Base-by-base conservation (phyloP, 1,284 basidiomycete genomes). In the Heterobasidion annosum region DNA sequence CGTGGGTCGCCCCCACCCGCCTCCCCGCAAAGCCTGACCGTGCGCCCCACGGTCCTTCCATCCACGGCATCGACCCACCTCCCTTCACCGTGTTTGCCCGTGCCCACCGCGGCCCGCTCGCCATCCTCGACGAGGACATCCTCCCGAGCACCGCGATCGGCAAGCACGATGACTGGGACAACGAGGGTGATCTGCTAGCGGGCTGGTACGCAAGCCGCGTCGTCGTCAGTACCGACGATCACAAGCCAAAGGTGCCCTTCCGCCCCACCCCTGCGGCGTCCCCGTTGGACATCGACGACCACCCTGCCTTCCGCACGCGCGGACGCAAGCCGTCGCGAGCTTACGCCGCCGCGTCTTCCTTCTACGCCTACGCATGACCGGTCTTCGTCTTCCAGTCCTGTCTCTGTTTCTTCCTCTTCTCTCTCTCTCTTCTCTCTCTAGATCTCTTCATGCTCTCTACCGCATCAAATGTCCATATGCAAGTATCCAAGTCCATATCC, bases 251-350 rank as follows among this genome's bases (percentile, higher is more conserved):
- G 16, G 34, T 55, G 48, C 25, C 25, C 25, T 25, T 25, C 25
- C 25, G 51, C 52, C 46, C 40, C 54, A 44, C 12, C 34, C 25
- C 25, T 25, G 25, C 25, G 25, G 25, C 25, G 3, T 25, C 25
- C 5, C 25, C 25, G 4, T 4, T 57, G 7, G 58, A 54, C 48
- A 50, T 47, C 8, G 61, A 61, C 19, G 65, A 66, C 10, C 64
- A 67, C 49, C 64, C 65, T 18, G 67, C 64, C 40, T 67, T 62
- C 58, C 61, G 59, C 32, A 47, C 61, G 19, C 65, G 68, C n/a
- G 68, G 68, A 3, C 65, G 68, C 43, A 65, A 63, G 58, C 45
- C 61, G 25, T 58, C 62, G 33, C 65, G 66, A 42, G 46, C 58
- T 12, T 52, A 58, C 37, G 2, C 37, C 10, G 54, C 61, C 5